Conservation (phyloP, 768 basidiomycete genomes). For the Lactifluus volemus region DNA sequence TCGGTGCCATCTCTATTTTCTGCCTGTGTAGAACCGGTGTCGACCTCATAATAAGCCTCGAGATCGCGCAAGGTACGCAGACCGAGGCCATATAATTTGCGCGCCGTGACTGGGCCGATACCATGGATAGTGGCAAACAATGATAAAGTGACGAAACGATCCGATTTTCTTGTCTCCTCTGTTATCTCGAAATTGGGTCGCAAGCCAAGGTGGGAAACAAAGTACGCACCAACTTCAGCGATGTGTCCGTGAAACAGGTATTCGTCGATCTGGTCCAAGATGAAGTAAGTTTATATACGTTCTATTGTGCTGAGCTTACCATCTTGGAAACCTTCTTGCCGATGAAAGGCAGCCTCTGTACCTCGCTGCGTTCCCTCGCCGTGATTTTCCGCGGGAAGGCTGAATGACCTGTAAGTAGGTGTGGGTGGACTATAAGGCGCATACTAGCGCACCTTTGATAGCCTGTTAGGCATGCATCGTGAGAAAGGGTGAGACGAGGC, state of each 20-base stretch:
- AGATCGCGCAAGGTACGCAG: constrained; percentile 64
- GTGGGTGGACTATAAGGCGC: background rate
- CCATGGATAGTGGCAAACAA: constrained; percentile 59
- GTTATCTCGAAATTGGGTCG: constrained; percentile 26
- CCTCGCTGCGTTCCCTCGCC: constrained; percentile 21
- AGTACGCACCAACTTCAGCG: constrained; percentile 44
- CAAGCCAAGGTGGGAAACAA: background rate
- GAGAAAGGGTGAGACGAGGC: background rate
- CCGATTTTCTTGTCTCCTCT: constrained; percentile 35
- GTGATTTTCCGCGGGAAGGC: constrained; percentile 29
- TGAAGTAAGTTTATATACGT: background rate
- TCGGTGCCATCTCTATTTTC: constrained; percentile 17
- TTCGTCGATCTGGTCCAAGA: constrained; percentile 45
- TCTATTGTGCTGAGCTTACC: constrained; percentile 20
- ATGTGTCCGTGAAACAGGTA: constrained; percentile 48
- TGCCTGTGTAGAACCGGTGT: constrained; percentile 20
- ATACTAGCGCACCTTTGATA: constrained; percentile 36
- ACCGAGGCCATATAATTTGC: constrained; percentile 53
- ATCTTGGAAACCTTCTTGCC: constrained; percentile 31
- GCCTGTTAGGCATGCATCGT: constrained; percentile 25
- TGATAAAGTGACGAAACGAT: constrained; percentile 49
- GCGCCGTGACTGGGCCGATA: constrained; percentile 64
- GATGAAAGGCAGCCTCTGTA: constrained; percentile 29
- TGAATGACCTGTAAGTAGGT: background rate
- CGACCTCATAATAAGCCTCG: constrained; percentile 52